Evolutionary conservation across 2,329 filamentous ascomycete species (phyloP).

Genomic region (Aureobasidium lini): DNA sequence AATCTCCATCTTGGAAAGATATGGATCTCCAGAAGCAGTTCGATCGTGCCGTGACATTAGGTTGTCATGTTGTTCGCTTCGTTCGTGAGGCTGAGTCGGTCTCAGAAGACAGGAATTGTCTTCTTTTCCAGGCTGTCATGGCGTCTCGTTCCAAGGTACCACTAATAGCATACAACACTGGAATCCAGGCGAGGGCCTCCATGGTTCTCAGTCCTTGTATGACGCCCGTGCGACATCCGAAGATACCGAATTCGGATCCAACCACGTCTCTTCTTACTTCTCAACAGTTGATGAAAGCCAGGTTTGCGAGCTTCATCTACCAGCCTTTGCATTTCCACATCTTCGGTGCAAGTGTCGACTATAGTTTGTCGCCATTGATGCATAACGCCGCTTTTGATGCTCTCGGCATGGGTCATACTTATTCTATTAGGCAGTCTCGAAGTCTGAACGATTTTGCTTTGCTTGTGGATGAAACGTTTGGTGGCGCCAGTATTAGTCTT

Average conservation of each 20-base stretch:
- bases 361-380: slow-evolving; percentile 71
- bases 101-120: slow-evolving; percentile 54
- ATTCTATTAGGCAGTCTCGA: slow-evolving; percentile 55
- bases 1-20: slow-evolving; percentile 49
- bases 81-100: slow-evolving; percentile 46
- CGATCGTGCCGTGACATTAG: slow-evolving; percentile 48
- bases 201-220: slow-evolving; percentile 59
- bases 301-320: slow-evolving; percentile 59
- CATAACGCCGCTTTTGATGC: slow-evolving; percentile 62
- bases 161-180: slow-evolving; percentile 46
- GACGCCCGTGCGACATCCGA: slow-evolving; percentile 43
- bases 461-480: slow-evolving; percentile 59
- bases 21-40: slow-evolving; percentile 51
- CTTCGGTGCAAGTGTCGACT: slow-evolving; percentile 63
- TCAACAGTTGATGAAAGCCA: slow-evolving; percentile 54
- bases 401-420: slow-evolving; percentile 62
- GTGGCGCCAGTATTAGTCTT: slow-evolving; percentile 62
- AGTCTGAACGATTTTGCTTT: slow-evolving; percentile 58
- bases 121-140: slow-evolving; percentile 44
- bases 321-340: slow-evolving; percentile 67
- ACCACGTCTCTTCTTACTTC: slow-evolving; percentile 48
- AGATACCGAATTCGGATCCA: slow-evolving; percentile 3
- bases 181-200: slow-evolving; percentile 54
- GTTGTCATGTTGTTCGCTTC: slow-evolving; percentile 57
- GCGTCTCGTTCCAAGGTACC: slow-evolving; percentile 17